Conservation (phyloP, 1,284 basidiomycete genomes). For the Leccinum fallax region DNA sequence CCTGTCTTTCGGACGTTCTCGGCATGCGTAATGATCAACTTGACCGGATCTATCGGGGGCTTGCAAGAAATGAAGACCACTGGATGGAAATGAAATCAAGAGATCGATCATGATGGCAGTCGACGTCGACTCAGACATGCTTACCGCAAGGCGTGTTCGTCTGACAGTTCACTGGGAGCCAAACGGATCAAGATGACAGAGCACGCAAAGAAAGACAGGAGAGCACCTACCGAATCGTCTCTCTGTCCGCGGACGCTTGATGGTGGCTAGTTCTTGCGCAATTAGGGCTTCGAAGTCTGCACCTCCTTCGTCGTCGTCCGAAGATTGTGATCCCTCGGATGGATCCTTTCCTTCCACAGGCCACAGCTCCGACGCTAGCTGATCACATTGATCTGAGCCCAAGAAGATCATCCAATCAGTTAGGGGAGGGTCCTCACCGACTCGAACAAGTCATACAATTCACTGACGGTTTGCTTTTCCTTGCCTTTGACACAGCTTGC, state of each 20-base stretch:
- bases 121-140: conserved; percentile 12
- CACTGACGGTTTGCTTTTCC: conserved; percentile 73
- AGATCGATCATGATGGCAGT: background rate
- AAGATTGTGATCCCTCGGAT: conserved; percentile 19
- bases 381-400: conserved; percentile 11
- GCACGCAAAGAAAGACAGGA: background rate
- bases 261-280: conserved; percentile 65
- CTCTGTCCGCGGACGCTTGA: conserved; percentile 66
- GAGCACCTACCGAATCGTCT: conserved; percentile 62
- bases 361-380: conserved; percentile 76
- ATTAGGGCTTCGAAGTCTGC: conserved; percentile 69
- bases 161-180: conserved; percentile 60
- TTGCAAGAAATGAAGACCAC: conserved; percentile 81
- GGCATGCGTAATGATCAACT: conserved; percentile 65
- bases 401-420: background rate
- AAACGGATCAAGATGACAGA: background rate
- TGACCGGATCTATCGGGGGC: conserved; percentile 75
- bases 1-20: conserved; percentile 64
- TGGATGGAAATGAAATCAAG: conserved; percentile 31
- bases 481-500: conserved; percentile 80
- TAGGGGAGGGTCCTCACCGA: conserved; percentile 44
- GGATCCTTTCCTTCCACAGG: conserved; percentile 39
- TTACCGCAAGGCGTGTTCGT: conserved; percentile 78
- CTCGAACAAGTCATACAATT: conserved; percentile 77
- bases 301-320: conserved; percentile 38